phyloP scores from a whole-genome alignment of 73 alveolate species.

The Paramecium sonneborni region DNA sequence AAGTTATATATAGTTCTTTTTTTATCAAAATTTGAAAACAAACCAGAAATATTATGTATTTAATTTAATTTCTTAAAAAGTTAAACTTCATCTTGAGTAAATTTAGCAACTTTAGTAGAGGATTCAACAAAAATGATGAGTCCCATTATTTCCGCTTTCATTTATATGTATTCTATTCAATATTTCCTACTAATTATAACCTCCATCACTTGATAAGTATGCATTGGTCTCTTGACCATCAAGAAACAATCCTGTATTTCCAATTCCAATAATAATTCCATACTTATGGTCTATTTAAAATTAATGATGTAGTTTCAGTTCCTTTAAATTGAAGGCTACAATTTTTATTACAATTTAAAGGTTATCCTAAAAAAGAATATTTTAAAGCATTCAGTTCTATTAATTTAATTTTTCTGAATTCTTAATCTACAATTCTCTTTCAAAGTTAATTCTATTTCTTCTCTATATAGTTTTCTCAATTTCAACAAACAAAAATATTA shows the following conservation, averaged over 20 bases:
- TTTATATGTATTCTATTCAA: conserved; percentile 78
- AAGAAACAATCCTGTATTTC: conserved; percentile 82
- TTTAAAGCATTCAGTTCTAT: conserved; percentile 75
- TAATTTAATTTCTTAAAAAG: conserved; percentile 15
- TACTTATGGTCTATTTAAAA: conserved; percentile 75
- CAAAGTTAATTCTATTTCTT: conserved; percentile 32
- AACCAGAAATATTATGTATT: too few species aligned
- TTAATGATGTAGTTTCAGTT: conserved; percentile 73
- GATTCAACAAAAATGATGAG: conserved; percentile 74
- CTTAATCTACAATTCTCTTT: conserved; percentile 15
- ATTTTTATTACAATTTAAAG: conserved; percentile 72
- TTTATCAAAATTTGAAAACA: too few species aligned
- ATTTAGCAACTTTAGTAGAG: conserved; percentile 67
- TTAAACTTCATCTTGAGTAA: conserved; percentile 65
- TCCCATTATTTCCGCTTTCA: conserved; percentile 94
- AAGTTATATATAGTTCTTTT: too few species aligned
- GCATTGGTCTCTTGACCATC: conserved; percentile 67
- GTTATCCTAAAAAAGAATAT: conserved; percentile 66
- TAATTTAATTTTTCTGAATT: conserved; percentile 5
- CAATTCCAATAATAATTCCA: conserved; percentile 87
- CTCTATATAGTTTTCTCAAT: conserved; percentile 55
- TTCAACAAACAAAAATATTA: conserved; percentile 62
- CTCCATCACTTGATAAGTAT: conserved; percentile 87
- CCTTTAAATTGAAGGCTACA: conserved; percentile 84
- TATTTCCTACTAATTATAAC: conserved; percentile 86